phyloP scores from a whole-genome alignment of 441 rosid genomes.

The Populus hybrid region DNA sequence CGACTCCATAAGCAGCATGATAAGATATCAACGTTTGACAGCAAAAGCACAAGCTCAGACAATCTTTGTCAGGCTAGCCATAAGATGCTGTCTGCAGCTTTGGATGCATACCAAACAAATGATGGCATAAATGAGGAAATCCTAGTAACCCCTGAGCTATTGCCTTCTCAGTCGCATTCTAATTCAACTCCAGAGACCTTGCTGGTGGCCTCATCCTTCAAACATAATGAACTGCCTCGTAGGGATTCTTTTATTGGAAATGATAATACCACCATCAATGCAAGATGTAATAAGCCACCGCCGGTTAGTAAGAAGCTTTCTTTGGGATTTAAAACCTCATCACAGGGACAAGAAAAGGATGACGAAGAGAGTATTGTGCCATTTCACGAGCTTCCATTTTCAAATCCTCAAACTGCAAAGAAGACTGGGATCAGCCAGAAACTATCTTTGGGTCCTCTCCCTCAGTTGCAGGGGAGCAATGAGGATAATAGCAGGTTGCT shows the following conservation, averaged over 20 bases:
- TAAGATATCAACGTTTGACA: conserved; percentile 9
- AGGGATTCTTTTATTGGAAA: conserved; percentile 3
- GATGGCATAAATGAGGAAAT: background rate
- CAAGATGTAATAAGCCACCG: conserved; percentile 22
- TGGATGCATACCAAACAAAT: conserved; percentile 6
- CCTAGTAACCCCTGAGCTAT: background rate
- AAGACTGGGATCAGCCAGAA: conserved; percentile 23
- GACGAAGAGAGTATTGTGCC: conserved; percentile 35
- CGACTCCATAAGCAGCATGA: conserved; percentile 15
- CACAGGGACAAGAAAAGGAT: conserved; percentile 20
- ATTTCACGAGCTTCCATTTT: conserved; percentile 13
- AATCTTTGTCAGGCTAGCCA: background rate
- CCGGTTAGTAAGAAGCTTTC: conserved; percentile 43
- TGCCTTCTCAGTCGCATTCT: background rate
- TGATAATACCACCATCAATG: conserved; percentile 11
- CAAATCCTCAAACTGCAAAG: conserved; percentile 18
- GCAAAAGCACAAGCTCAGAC: conserved; percentile 6
- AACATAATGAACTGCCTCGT: background rate
- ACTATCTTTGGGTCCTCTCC: conserved; percentile 29
- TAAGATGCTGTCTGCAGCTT: conserved; percentile 9
- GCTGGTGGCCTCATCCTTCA: background rate
- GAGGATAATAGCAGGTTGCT: conserved; percentile 9
- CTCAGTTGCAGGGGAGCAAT: conserved; percentile 25
- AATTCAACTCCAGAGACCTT: conserved; percentile 10
- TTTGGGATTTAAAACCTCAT: conserved; percentile 33